Base-by-base conservation (phyloP, 2,329 filamentous ascomycete genomes). In the Phialemoniopsis sp. region DNA sequence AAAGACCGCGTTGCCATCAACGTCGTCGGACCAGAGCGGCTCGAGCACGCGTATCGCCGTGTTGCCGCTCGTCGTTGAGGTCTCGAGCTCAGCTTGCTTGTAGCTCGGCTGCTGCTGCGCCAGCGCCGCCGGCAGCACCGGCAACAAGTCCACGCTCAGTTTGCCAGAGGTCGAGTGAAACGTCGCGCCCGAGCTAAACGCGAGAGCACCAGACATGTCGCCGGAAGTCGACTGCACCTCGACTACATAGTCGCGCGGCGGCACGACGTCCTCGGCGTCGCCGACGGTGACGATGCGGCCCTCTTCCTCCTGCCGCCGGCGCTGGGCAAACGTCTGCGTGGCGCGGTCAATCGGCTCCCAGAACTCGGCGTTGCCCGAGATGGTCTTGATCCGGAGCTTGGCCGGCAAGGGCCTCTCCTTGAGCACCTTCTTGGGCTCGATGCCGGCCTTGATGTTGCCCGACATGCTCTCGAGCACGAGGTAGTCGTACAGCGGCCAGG, bases 401-500 rank as follows among this genome's bases (percentile, higher is more conserved):
- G 73, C 72, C 0, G 66, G 50, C 14, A 56, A 55, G 8, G 63
- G 60, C 54, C 35, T 26, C 21, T 26, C 21, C 21, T 6, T 10
- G 21, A 26, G 21, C 21, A 10, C 21, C 21, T 6, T 6, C 21
- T 26, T 26, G 6, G 21, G 21, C 21, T 6, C 57, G 38, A 78
- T 55, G 28, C 58, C 59, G 4, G 62, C 58, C 13, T 42, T 42
- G 40, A 77, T 54, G 38, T 58, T 48, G 34, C 74, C 75, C 0
- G 73, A 70, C 1, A 59, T 57, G 8, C 68, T 64, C 14, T 56
- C 47, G n/a, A 77, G 52, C 14, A 42, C 55, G 12, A 79, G 62
- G 21, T 64, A 54, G 48, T 76, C 70, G 50, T 68, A 71, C 2
- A 78, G 58, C 1, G 74, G 70, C 59, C 70, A 77, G 52, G 62